A percentile compares a stretch with the other conserved stretches of the same genome.
Evolutionary conservation across 2,329 filamentous ascomycete species (phyloP).

Genomic region (Botrytis porri): DNA sequence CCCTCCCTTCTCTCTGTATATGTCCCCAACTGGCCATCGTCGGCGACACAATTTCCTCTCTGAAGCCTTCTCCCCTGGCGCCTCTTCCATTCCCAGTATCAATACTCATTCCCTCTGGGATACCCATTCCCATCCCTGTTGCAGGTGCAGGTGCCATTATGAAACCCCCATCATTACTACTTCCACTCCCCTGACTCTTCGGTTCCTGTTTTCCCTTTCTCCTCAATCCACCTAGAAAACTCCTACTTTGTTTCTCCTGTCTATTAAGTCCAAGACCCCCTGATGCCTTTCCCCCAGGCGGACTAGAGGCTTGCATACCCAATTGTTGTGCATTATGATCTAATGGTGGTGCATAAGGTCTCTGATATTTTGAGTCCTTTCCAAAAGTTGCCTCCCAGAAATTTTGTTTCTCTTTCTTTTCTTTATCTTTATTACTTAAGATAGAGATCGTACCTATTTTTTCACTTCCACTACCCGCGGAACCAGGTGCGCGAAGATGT

Average conservation of each 20-base stretch:
- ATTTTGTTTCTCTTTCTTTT: constrained; percentile 34
- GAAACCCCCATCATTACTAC: constrained; percentile 13
- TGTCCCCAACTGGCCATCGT: not conserved
- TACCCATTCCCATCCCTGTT: not conserved
- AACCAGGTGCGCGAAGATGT: constrained; percentile 24
- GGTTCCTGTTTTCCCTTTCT: constrained; percentile 26
- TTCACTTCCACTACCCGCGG: constrained; percentile 30
- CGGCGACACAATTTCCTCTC: constrained; percentile 7
- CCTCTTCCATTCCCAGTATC: not conserved
- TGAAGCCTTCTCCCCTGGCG: not conserved
- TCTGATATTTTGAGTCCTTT: constrained; percentile 32
- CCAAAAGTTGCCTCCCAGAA: constrained; percentile 39
- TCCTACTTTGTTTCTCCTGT: constrained; percentile 32
- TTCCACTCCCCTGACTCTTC: constrained; percentile 19
- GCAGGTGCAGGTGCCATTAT: not conserved
- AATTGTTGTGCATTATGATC: constrained; percentile 18
- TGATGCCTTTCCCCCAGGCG: constrained; percentile 25
- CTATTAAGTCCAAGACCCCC: constrained; percentile 27
- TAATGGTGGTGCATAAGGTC: constrained; percentile 23
- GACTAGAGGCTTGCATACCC: constrained; percentile 12
- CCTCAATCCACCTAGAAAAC: constrained; percentile 34
- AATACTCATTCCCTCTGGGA: not conserved
- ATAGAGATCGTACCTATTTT: not conserved
- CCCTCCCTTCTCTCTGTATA: not conserved
- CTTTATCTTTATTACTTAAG: constrained; percentile 16